Conservation (phyloP, 441 rosid species). For the Kokia cookei region DNA sequence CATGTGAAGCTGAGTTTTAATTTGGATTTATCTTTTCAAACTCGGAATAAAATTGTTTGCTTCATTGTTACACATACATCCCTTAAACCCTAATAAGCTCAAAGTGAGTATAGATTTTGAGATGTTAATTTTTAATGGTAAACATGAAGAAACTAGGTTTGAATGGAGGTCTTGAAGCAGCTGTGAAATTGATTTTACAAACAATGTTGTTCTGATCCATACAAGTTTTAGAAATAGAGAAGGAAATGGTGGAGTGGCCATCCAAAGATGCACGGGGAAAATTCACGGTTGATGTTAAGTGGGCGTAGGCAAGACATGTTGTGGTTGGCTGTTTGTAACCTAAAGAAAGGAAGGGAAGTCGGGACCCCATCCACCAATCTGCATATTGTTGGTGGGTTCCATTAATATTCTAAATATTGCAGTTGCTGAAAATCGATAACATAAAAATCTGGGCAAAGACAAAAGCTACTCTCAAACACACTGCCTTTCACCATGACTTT, state of each 20-base stretch:
- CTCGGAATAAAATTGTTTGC: no score
- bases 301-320: conserved; percentile 11
- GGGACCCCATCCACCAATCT: conserved; percentile 16
- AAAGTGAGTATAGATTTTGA: neutral
- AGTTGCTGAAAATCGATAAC: neutral
- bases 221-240: neutral
- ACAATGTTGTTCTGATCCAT: neutral
- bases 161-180: no score
- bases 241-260: no score
- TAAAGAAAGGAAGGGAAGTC: neutral
- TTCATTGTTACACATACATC: no score
- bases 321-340: conserved; percentile 20
- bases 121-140: no score
- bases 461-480: conserved; percentile 3
- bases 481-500: conserved; percentile 42
- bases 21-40: no score
- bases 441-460: conserved; percentile 2
- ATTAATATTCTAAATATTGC: neutral
- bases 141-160: no score
- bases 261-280: neutral
- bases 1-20: no score
- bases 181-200: neutral
- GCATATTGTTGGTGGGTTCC: conserved; percentile 8
- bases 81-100: neutral
- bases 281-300: neutral